Percentiles rank a stretch among this genome's conserved stretches.
These are phyloP conservation scores for Eucalyptus marginata DNA, from an alignment of 345 rosid genomes.

Conservation along the genomic window DNA sequence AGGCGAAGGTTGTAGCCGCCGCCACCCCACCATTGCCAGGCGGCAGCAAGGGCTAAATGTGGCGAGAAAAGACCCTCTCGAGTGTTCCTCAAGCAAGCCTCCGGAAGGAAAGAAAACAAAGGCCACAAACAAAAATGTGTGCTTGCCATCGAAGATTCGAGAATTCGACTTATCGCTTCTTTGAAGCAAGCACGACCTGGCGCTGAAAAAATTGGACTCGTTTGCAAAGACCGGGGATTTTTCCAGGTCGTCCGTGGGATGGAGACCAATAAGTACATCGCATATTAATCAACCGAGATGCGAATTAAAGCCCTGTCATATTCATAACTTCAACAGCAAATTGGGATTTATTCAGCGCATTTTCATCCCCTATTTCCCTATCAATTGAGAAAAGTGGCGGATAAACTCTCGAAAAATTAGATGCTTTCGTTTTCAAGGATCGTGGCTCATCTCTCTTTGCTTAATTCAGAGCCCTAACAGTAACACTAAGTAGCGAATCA, in stretches of 20 bases:
- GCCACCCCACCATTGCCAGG: not conserved
- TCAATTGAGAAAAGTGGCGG: not conserved
- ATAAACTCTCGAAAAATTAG: not conserved
- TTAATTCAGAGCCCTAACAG: not conserved
- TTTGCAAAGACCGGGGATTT: not conserved
- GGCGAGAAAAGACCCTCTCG: not conserved
- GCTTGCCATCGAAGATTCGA: not conserved
- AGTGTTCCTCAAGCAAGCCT: not conserved
- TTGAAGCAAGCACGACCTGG: not conserved
- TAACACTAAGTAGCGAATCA: not conserved
- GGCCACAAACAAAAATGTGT: not conserved
- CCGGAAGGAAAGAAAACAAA: not conserved
- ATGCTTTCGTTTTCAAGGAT: not conserved
- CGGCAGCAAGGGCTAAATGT: not conserved
- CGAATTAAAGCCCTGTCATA: not conserved
- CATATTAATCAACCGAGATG: not conserved
- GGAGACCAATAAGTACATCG: not conserved
- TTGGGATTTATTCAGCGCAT: not conserved
- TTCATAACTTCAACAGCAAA: not conserved
- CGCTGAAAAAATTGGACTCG: not conserved
- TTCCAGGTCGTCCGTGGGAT: not conserved
- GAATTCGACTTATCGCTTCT: not conserved
- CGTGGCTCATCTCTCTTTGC: not conserved
- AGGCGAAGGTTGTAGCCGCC: not conserved
- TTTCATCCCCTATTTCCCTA: not conserved